Percentiles rank a stretch among this genome's conserved stretches.
These are phyloP conservation scores for Geosmithia morbida DNA, from an alignment of 2,329 filamentous ascomycete genomes.

Conservation along the genomic window DNA sequence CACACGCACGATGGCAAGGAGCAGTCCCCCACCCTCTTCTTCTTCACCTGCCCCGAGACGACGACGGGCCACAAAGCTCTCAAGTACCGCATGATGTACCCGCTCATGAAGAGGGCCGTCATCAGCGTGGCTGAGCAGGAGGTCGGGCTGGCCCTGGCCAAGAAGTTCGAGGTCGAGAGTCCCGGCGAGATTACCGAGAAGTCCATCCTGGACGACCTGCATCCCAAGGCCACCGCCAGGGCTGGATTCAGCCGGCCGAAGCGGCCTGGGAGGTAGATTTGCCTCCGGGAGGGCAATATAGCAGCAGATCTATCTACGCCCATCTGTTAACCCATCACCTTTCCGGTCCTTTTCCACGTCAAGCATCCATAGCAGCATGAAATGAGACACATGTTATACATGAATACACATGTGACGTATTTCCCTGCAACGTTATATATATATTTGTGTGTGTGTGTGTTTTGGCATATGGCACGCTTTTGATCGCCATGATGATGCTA, in stretches of 20 bases:
- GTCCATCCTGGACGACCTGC: constrained; percentile 49
- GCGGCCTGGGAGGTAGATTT: constrained; percentile 50
- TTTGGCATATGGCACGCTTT: neutral
- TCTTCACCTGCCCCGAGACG: constrained; percentile 61
- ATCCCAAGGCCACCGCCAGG: constrained; percentile 50
- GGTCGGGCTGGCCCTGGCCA: constrained; percentile 50
- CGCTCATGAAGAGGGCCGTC: constrained; percentile 53
- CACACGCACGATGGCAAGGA: constrained; percentile 38
- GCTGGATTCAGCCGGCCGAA: constrained; percentile 65
- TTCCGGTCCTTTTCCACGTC: too few relatives aligned
- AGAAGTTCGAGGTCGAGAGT: constrained; percentile 55
- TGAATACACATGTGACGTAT: neutral
- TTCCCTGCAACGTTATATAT: neutral
- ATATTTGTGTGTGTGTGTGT: too few relatives aligned
- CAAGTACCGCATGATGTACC: constrained; percentile 78
- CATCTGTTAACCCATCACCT: too few relatives aligned
- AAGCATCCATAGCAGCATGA: too few relatives aligned
- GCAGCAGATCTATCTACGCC: too few relatives aligned
- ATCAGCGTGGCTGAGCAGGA: constrained; percentile 51
- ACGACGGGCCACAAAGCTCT: constrained; percentile 51
- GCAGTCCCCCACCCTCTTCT: constrained; percentile 54
- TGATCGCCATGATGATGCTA: neutral
- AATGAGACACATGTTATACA: neutral
- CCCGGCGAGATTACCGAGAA: constrained; percentile 58
- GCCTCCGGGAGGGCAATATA: too few relatives aligned